Conservation (phyloP, 2,329 filamentous ascomycete species). For the Cladobotryum mycophilum region DNA sequence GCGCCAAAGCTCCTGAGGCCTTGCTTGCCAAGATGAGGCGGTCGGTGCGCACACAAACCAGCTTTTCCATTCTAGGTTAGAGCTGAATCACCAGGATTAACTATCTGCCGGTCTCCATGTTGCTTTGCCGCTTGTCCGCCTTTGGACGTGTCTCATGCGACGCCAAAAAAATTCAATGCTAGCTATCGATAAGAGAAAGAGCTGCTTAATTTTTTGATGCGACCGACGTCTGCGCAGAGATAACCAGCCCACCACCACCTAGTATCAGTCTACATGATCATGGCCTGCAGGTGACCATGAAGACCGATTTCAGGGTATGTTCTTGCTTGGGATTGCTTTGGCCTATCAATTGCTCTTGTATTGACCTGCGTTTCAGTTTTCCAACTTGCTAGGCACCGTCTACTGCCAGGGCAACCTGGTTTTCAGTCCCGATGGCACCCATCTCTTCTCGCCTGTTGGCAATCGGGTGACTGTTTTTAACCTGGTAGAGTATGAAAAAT, state of each 20-base stretch:
- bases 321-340: neutral
- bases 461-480: conserved; percentile 96
- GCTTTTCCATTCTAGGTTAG: conserved; percentile 17
- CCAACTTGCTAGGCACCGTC: conserved; percentile 94
- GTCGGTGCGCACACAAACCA: conserved; percentile 15
- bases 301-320: conserved; percentile 94
- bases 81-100: conserved; percentile 27
- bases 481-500: conserved; percentile 73
- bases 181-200: conserved; percentile 20
- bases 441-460: conserved; percentile 90
- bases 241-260: conserved; percentile 5
- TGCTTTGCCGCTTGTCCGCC: neutral
- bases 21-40: conserved; percentile 8
- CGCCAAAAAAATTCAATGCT: conserved; percentile 11
- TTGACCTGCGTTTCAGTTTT: conserved; percentile 60
- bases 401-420: conserved; percentile 97
- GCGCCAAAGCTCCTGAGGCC: conserved; percentile 3
- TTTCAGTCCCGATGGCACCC: conserved; percentile 93
- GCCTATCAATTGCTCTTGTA: neutral
- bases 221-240: neutral
- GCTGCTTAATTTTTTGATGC: conserved; percentile 15
- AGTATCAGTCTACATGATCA: conserved; percentile 17
- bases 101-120: conserved; percentile 21
- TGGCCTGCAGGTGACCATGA: conserved; percentile 61
- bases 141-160: neutral